Evolutionary conservation across 306 rosid species (phyloP).

Genomic region (Malus domestica): DNA sequence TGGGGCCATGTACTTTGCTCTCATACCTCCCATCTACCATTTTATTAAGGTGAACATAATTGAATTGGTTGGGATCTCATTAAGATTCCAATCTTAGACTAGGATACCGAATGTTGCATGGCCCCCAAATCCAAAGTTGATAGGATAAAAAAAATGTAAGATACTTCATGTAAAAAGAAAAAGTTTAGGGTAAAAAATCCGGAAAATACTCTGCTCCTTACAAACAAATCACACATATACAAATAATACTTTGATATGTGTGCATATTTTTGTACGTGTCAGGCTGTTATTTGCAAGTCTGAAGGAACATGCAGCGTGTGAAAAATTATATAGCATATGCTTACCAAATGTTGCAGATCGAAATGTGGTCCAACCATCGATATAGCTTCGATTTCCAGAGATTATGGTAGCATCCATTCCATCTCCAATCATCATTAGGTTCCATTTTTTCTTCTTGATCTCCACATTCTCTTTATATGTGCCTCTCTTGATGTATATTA

Average conservation of each 20-base stretch:
- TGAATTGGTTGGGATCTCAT: not conserved
- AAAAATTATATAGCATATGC: not conserved
- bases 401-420: constrained; percentile 66
- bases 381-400: constrained; percentile 44
- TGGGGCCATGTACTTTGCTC: not conserved
- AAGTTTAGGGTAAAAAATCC: not conserved
- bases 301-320: fast-evolving
- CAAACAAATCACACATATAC: not conserved
- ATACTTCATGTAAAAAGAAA: not conserved
- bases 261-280: too few relatives aligned
- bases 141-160: not conserved
- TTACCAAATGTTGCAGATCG: constrained; percentile 83
- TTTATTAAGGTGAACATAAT: not conserved
- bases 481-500: constrained; percentile 63
- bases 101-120: not conserved
- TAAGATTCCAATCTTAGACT: not conserved
- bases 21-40: not conserved
- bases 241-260: too few relatives aligned
- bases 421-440: constrained; percentile 76
- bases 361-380: constrained; percentile 85
- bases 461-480: constrained; percentile 62
- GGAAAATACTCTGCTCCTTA: not conserved
- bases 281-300: fast-evolving
- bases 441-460: constrained; percentile 92
- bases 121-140: not conserved